Evolutionary conservation across 1,139 yeast genomes (phyloP).

Genomic region (Lodderomyces pseudojiufengensis): DNA sequence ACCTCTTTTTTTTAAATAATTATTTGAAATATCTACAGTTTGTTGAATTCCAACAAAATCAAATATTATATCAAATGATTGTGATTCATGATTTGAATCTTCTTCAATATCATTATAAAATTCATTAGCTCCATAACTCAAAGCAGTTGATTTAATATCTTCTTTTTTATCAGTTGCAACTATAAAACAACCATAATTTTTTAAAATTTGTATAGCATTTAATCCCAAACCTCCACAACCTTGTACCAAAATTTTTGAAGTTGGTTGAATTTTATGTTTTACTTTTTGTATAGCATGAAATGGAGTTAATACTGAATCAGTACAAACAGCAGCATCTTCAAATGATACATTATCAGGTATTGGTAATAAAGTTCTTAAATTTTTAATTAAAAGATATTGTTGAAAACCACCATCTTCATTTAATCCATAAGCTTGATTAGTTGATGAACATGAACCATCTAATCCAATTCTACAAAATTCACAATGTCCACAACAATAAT

Average conservation of each 20-base stretch:
- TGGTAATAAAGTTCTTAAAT: conserved; percentile 35
- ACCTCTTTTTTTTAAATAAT: conserved; percentile 36
- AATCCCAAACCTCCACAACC: conserved; percentile 53
- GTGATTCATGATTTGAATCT: conserved; percentile 25
- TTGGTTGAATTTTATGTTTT: conserved; percentile 28
- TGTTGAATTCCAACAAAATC: conserved; percentile 46
- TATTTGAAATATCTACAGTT: conserved; percentile 32
- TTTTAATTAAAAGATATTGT: conserved; percentile 38
- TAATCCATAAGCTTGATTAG: conserved; percentile 36
- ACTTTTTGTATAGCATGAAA: conserved; percentile 47
- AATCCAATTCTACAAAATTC: conserved; percentile 38
- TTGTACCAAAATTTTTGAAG: conserved; percentile 38
- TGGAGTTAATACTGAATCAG: conserved; percentile 51
- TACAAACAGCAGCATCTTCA: conserved; percentile 47
- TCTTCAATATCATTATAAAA: conserved; percentile 32
- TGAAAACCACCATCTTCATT: conserved; percentile 51
- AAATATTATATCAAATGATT: conserved; percentile 37
- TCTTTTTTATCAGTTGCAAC: conserved; percentile 40
- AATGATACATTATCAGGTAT: conserved; percentile 47
- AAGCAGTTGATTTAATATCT: conserved; percentile 27
- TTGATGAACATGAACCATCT: conserved; percentile 35
- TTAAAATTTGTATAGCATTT: conserved; percentile 46
- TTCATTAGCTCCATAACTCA: conserved; percentile 41
- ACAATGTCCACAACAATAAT: conserved; percentile 45
- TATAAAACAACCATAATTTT: conserved; percentile 36